These are phyloP conservation scores for Sclerospora graminicola DNA, from an alignment of 352 stramenopile species.

Conservation along the genomic window DNA sequence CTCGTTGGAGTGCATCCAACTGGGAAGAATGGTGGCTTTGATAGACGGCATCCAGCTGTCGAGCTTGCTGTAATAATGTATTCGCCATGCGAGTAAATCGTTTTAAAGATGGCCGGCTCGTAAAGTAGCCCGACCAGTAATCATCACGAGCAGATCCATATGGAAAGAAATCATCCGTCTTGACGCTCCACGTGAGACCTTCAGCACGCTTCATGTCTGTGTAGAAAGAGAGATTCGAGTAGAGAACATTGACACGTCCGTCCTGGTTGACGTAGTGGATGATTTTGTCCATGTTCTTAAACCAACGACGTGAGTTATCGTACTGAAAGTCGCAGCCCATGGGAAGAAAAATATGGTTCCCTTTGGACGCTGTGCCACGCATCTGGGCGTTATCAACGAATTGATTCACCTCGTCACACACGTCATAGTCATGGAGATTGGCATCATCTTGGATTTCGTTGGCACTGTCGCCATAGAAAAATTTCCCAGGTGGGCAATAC, in stretches of 20 bases:
- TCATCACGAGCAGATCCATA: conserved; percentile 89
- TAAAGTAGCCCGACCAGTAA: conserved; percentile 97
- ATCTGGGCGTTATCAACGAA: conserved; percentile 74
- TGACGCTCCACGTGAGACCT: conserved; percentile 69
- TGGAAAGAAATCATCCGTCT: conserved; percentile 96
- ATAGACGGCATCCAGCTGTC: conserved; percentile 85
- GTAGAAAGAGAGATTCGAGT: conserved; percentile 94
- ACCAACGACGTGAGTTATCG: conserved; percentile 84
- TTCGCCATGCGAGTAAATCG: conserved; percentile 85
- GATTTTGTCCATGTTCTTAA: conserved; percentile 94
- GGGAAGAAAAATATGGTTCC: conserved; percentile 80
- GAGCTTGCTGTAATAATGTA: conserved; percentile 78
- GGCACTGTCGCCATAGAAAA: conserved; percentile 58
- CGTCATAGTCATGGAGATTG: conserved; percentile 83
- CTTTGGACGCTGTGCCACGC: conserved; percentile 63
- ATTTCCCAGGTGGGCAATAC: conserved; percentile 65
- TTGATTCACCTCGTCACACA: conserved; percentile 71
- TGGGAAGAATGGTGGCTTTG: conserved; percentile 43
- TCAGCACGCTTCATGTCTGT: conserved; percentile 89
- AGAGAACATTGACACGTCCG: conserved; percentile 89
- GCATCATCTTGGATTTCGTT: conserved; percentile 83
- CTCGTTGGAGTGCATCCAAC: conserved; percentile 72
- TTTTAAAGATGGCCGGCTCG: conserved; percentile 89
- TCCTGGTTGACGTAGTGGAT: conserved; percentile 93
- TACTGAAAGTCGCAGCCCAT: conserved; percentile 95